phyloP scores from a whole-genome alignment of 2,329 filamentous ascomycete genomes.

The Calonectria honghensis region DNA sequence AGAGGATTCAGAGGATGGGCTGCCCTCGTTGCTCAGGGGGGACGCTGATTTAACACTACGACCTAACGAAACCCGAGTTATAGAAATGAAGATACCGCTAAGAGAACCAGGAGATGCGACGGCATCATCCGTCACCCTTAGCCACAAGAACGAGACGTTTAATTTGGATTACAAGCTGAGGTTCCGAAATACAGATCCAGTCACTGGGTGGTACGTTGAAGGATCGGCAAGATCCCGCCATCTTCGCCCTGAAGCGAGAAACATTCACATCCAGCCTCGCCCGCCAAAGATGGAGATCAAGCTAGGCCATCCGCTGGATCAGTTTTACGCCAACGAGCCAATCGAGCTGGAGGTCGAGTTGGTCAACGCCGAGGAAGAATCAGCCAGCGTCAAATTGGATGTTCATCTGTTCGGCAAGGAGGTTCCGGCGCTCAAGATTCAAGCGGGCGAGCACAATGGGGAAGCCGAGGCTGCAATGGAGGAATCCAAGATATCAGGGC shows the following conservation, averaged over 20 bases:
- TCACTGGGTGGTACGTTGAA: constrained; percentile 71
- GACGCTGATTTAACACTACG: constrained; percentile 78
- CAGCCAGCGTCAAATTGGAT: constrained; percentile 82
- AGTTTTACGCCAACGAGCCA: constrained; percentile 90
- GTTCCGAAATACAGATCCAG: constrained; percentile 65
- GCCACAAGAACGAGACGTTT: constrained; percentile 79
- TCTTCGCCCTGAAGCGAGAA: constrained; percentile 69
- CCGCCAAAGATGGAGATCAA: constrained; percentile 92
- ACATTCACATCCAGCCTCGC: constrained; percentile 86
- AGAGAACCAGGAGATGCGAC: constrained; percentile 88
- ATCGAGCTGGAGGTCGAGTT: constrained; percentile 82
- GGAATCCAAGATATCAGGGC: constrained; percentile 65
- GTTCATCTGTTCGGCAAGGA: constrained; percentile 78
- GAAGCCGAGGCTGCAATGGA: constrained; percentile 60
- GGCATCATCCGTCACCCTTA: constrained; percentile 78
- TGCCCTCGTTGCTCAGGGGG: constrained; percentile 69
- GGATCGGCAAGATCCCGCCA: constrained; percentile 66
- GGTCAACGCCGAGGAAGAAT: constrained; percentile 88
- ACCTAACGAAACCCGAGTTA: constrained; percentile 81
- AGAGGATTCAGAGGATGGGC: constrained; percentile 53
- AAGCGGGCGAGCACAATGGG: constrained; percentile 59
- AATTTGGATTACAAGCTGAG: constrained; percentile 79
- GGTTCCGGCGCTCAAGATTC: constrained; percentile 68
- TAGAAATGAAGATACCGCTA: constrained; percentile 82
- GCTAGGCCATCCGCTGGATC: constrained; percentile 76